Evolutionary conservation across 805 yeast species (phyloP).

Genomic region (Saccharomycopsis vini): DNA sequence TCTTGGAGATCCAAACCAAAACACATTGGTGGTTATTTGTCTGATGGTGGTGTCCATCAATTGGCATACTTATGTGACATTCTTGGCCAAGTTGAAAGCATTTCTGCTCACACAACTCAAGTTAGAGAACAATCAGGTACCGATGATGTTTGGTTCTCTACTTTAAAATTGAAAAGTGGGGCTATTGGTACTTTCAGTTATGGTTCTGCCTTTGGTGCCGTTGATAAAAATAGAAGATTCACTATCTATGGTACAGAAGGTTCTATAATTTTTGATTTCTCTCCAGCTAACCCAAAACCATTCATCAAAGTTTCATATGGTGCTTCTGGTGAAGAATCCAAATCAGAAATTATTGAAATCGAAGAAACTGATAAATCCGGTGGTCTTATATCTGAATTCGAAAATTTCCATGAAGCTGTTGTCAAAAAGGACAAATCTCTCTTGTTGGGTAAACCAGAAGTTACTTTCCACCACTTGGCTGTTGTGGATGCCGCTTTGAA

Average conservation of each 20-base stretch:
- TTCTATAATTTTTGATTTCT: slow-evolving; percentile 56
- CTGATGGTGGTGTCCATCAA: slow-evolving; percentile 97
- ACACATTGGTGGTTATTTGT: slow-evolving; percentile 85
- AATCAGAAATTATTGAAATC: slow-evolving; percentile 23
- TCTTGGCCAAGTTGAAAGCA: slow-evolving; percentile 61
- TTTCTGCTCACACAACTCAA: slow-evolving; percentile 73
- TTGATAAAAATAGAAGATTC: slow-evolving; percentile 57
- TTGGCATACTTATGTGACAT: slow-evolving; percentile 77
- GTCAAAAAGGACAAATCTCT: slow-evolving; percentile 48
- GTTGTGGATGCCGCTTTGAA: slow-evolving; percentile 78
- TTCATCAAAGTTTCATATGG: slow-evolving; percentile 28
- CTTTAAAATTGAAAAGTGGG: slow-evolving; percentile 50
- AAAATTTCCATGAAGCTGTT: slow-evolving; percentile 54
- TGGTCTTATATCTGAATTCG: slow-evolving; percentile 49
- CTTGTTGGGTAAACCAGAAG: slow-evolving; percentile 55
- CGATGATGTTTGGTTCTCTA: slow-evolving; percentile 72
- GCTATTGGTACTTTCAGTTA: slow-evolving; percentile 80
- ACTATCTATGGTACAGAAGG: slow-evolving; percentile 76
- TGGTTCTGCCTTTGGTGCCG: slow-evolving; percentile 80
- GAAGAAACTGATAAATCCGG: slow-evolving; percentile 35
- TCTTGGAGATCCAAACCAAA: slow-evolving; percentile 85
- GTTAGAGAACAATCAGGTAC: slow-evolving; percentile 69
- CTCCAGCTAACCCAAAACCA: slow-evolving; percentile 38
- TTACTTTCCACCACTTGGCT: slow-evolving; percentile 88
- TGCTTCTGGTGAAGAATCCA: slow-evolving; percentile 22